These are phyloP conservation scores for Carex pumila DNA, from an alignment of 176 grass and related monocot species.

Conservation along the genomic window DNA sequence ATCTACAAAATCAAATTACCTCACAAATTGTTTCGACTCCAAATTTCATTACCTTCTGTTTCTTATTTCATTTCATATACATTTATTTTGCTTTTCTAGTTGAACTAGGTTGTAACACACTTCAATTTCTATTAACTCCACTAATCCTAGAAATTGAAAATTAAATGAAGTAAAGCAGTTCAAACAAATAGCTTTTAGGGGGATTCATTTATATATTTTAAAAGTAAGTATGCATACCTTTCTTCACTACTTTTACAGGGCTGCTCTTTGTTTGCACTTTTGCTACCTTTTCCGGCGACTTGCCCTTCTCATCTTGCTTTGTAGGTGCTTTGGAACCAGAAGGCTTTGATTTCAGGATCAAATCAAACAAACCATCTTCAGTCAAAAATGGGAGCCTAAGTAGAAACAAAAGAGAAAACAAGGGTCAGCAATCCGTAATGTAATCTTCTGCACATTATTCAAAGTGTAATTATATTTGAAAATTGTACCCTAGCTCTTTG, in stretches of 20 bases:
- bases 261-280: conserved; percentile 49
- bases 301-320: conserved; percentile 41
- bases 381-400: conserved; percentile 74
- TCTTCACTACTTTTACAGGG: conserved; percentile 59
- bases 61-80: neutral
- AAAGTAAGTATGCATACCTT: conserved; percentile 35
- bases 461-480: conserved; percentile 2
- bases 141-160: neutral
- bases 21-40: neutral
- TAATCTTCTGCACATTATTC: neutral
- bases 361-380: conserved; percentile 95
- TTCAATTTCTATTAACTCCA: neutral
- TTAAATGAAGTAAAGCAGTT: neutral
- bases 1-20: neutral
- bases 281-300: conserved; percentile 35
- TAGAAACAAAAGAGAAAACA: conserved; percentile 16
- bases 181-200: neutral
- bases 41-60: neutral
- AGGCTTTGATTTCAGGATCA: conserved; percentile 83
- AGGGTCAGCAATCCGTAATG: conserved; percentile 12
- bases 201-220: neutral
- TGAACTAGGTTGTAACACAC: neutral
- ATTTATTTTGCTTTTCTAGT: neutral
- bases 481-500: conserved; percentile 70
- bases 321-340: conserved; percentile 34